These are phyloP conservation scores for Candida pseudofarinosa DNA, from an alignment of 805 yeast genomes.

Conservation along the genomic window DNA sequence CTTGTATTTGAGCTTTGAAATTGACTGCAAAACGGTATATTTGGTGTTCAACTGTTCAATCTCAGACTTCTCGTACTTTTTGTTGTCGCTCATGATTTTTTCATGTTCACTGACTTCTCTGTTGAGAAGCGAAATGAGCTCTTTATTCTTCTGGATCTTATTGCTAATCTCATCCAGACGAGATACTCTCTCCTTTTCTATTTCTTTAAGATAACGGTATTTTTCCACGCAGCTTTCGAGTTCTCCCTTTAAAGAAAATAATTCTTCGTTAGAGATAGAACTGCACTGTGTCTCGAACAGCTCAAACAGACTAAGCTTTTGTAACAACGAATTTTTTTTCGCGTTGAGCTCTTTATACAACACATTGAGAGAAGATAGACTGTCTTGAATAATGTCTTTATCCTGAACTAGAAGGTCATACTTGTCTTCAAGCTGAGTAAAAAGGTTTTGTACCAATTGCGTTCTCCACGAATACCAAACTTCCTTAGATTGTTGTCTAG, in stretches of 20 bases:
- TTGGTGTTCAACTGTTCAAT: slow-evolving; percentile 15
- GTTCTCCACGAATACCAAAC: slow-evolving; percentile 65
- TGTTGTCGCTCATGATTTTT: slow-evolving; percentile 9
- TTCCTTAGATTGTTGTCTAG: slow-evolving; percentile 49
- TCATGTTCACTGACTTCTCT: slow-evolving; percentile 9
- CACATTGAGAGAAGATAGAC: slow-evolving; percentile 9
- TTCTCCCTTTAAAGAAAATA: slow-evolving; percentile 7
- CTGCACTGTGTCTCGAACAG: slow-evolving; percentile 10
- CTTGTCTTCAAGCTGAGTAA: slow-evolving; percentile 24
- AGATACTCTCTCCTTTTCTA: slow-evolving; percentile 7
- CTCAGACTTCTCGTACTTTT: slow-evolving; percentile 18
- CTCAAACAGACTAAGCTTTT: slow-evolving; percentile 14
- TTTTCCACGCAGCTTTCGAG: slow-evolving; percentile 7
- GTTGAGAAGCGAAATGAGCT: slow-evolving; percentile 8
- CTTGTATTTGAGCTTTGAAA: slow-evolving; percentile 20
- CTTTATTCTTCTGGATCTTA: slow-evolving; percentile 9
- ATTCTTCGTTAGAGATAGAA: slow-evolving; percentile 7
- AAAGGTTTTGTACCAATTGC: slow-evolving; percentile 45
- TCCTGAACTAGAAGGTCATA: slow-evolving; percentile 18
- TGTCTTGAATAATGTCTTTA: slow-evolving; percentile 9
- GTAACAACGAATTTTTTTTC: slow-evolving; percentile 8
- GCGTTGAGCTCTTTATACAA: slow-evolving; percentile 8
- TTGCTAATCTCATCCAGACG: slow-evolving; percentile 9
- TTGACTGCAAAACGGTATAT: slow-evolving; percentile 21
- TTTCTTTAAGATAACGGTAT: slow-evolving; percentile 12